Percentiles rank a stretch among this genome's conserved stretches.
phyloP scores from a whole-genome alignment of 352 stramenopile species.

The Phytophthora macrochlamydospora region DNA sequence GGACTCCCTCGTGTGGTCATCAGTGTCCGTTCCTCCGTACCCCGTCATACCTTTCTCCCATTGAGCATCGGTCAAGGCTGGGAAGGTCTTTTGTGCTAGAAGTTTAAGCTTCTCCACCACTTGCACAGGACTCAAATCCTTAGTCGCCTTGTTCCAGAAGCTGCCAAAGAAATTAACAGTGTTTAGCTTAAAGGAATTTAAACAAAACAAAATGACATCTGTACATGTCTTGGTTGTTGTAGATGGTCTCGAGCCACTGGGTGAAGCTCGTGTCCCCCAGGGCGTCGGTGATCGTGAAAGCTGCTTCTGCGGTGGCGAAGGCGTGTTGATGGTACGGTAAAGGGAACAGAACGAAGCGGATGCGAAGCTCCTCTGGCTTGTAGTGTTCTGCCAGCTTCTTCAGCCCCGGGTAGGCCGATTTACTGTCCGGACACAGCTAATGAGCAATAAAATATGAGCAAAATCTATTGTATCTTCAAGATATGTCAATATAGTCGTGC shows the following conservation, averaged over 20 bases:
- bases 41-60: slow-evolving; percentile 79
- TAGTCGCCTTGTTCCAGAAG: slow-evolving; percentile 84
- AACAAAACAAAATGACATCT: neutral
- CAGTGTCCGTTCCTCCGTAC: slow-evolving; percentile 72
- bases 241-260: slow-evolving; percentile 82
- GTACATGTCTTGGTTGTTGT: slow-evolving; percentile 79
- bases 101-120: slow-evolving; percentile 61
- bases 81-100: slow-evolving; percentile 73
- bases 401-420: slow-evolving; percentile 66
- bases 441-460: slow-evolving; percentile 11
- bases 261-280: slow-evolving; percentile 63
- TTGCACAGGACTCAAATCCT: slow-evolving; percentile 74
- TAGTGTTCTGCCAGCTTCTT: slow-evolving; percentile 69
- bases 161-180: slow-evolving; percentile 24
- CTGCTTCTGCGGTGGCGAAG: slow-evolving; percentile 65
- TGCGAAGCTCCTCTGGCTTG: slow-evolving; percentile 54
- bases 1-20: slow-evolving; percentile 57
- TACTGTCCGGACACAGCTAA: slow-evolving; percentile 80
- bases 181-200: slow-evolving; percentile 3
- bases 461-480: slow-evolving; percentile 1
- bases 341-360: slow-evolving; percentile 79
- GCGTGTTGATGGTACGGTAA: slow-evolving; percentile 82
- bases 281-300: slow-evolving; percentile 67
- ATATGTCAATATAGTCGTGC: slow-evolving; percentile 28
- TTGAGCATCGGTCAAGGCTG: slow-evolving; percentile 58